Percentiles rank a stretch among this genome's conserved stretches.
Evolutionary conservation across 208 protist genomes (phyloP).

Genomic region (Pavlovales sp.): DNA sequence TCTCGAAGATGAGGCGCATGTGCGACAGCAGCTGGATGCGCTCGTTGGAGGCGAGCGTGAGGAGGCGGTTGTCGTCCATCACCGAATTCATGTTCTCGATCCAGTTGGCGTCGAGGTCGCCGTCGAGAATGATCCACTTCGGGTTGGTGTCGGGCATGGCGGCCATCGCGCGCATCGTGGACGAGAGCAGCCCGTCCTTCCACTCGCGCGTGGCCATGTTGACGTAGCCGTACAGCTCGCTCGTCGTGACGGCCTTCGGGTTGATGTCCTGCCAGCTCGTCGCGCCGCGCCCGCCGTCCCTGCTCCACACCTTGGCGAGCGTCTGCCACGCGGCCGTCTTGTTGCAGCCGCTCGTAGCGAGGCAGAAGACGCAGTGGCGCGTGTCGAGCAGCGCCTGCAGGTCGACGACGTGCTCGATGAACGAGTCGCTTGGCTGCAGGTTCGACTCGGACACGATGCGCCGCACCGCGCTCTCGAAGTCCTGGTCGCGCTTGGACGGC

Average conservation of each 20-base stretch:
- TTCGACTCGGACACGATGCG: slow-evolving; percentile 54
- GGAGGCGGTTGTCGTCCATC: slow-evolving; percentile 81
- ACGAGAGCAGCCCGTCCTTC: slow-evolving; percentile 74
- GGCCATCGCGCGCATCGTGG: slow-evolving; percentile 89
- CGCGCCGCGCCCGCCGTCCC: slow-evolving; percentile 77
- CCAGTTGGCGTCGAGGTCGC: slow-evolving; percentile 96
- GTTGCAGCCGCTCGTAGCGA: slow-evolving; percentile 84
- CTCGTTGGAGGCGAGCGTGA: slow-evolving; percentile 96
- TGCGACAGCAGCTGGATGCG: slow-evolving; percentile 91
- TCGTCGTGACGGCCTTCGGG: slow-evolving; percentile 93
- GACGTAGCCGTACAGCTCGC: slow-evolving; percentile 97
- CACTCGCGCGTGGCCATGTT: slow-evolving; percentile 72
- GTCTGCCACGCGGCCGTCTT: slow-evolving; percentile 93
- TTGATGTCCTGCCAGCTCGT: slow-evolving; percentile 77
- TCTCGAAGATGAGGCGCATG: slow-evolving; percentile 97
- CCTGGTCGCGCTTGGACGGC: not conserved
- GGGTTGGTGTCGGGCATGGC: slow-evolving; percentile 63
- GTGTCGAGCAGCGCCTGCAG: slow-evolving; percentile 94
- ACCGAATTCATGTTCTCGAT: slow-evolving; percentile 99
- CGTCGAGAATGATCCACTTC: slow-evolving; percentile 97
- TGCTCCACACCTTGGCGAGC: slow-evolving; percentile 80
- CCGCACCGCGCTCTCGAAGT: not conserved
- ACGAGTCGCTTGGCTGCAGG: slow-evolving; percentile 92
- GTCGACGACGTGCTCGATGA: slow-evolving; percentile 95
- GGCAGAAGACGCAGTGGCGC: slow-evolving; percentile 95